These are phyloP conservation scores for Amanita brunnescens DNA, from an alignment of 768 basidiomycete species.

Conservation along the genomic window DNA sequence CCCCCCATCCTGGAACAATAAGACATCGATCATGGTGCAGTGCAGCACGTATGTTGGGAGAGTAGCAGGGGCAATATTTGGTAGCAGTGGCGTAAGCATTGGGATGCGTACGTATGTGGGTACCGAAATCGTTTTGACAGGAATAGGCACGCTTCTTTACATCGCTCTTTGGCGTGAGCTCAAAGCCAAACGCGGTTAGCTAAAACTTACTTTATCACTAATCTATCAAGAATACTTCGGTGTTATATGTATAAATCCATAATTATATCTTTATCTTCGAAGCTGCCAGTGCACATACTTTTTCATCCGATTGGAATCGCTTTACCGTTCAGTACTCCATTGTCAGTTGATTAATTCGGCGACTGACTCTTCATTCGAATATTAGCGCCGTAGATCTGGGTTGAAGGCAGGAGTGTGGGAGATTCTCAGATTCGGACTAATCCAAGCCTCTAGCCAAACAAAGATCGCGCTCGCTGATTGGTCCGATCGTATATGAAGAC, in stretches of 20 bases:
- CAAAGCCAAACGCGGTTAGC: constrained; percentile 53
- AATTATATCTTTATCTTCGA: too few relatives aligned
- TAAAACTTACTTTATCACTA: background rate
- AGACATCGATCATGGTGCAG: constrained; percentile 49
- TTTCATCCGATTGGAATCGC: too few relatives aligned
- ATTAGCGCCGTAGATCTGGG: too few relatives aligned
- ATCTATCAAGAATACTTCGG: too few relatives aligned
- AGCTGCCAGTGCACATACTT: too few relatives aligned
- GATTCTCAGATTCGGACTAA: too few relatives aligned
- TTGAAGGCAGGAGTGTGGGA: too few relatives aligned
- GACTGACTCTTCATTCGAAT: too few relatives aligned
- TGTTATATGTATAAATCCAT: too few relatives aligned
- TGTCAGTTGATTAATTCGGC: too few relatives aligned
- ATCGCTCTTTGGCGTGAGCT: constrained; percentile 50
- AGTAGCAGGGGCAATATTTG: constrained; percentile 58
- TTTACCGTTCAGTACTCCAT: too few relatives aligned
- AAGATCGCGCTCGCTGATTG: constrained; percentile 26
- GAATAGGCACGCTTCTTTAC: constrained; percentile 47
- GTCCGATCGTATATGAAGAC: background rate
- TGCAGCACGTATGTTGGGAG: constrained; percentile 62
- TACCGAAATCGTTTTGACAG: constrained; percentile 51
- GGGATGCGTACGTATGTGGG: constrained; percentile 57
- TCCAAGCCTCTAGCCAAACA: constrained; percentile 32
- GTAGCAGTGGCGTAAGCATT: constrained; percentile 49
- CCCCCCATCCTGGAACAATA: constrained; percentile 51